A percentile compares a stretch with the other conserved stretches of the same genome.
These are phyloP conservation scores for Fusarium veterinarium DNA, from an alignment of 2,329 filamentous ascomycete species.

Conservation along the genomic window DNA sequence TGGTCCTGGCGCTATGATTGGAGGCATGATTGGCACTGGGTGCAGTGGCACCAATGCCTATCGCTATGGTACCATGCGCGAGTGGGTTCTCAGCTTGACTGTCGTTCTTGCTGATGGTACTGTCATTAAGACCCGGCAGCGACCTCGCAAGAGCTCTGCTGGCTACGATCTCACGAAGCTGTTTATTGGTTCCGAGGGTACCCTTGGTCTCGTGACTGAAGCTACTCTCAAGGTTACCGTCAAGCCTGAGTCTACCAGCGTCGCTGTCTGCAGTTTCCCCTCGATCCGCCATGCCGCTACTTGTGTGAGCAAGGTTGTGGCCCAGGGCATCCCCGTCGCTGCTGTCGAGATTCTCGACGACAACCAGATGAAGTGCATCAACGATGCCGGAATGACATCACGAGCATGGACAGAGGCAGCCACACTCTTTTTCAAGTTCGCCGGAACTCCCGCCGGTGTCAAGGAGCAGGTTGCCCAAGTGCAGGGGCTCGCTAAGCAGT, in stretches of 20 bases:
- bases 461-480: constrained; percentile 83
- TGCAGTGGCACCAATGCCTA: constrained; percentile 88
- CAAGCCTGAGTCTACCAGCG: constrained; percentile 80
- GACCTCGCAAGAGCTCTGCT: constrained; percentile 88
- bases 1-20: constrained; percentile 91
- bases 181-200: constrained; percentile 92
- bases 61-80: constrained; percentile 92
- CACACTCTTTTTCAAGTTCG: constrained; percentile 88
- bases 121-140: constrained; percentile 87
- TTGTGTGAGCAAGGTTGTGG: constrained; percentile 84
- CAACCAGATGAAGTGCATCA: constrained; percentile 82
- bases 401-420: constrained; percentile 77
- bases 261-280: constrained; percentile 75
- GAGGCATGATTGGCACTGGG: constrained; percentile 83
- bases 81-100: constrained; percentile 89
- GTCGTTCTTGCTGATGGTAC: constrained; percentile 93
- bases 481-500: constrained; percentile 68
- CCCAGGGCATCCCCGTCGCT: constrained; percentile 83
- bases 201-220: constrained; percentile 90
- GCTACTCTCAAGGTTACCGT: constrained; percentile 88
- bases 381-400: constrained; percentile 72
- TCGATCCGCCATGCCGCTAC: constrained; percentile 77
- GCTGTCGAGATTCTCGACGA: constrained; percentile 95
- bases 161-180: constrained; percentile 92
- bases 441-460: constrained; percentile 75